Evolutionary conservation across 2,329 filamentous ascomycete species (phyloP).

Genomic region (Teratosphaeria epicoccoides): DNA sequence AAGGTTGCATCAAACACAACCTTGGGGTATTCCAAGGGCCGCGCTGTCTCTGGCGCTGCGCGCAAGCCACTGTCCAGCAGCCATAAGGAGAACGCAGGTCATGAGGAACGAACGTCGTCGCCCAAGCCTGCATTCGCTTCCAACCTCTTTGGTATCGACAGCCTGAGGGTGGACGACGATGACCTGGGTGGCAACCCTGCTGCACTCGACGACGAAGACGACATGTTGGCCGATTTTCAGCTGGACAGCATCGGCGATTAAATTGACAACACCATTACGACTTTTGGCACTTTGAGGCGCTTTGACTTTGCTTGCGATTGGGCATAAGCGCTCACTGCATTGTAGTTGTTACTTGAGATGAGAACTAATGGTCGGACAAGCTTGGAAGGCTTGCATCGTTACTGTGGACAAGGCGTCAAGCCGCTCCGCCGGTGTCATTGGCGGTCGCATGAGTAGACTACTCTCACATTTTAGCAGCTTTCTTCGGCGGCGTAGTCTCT

Average conservation of each 20-base stretch:
- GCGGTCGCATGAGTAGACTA: not conserved
- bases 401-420: not conserved
- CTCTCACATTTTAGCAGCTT: not conserved
- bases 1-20: conserved; percentile 66
- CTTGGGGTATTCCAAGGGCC: conserved; percentile 73
- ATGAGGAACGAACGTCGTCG: not conserved
- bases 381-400: no score
- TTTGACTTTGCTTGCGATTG: not conserved
- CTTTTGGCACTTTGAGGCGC: not conserved
- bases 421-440: not conserved
- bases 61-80: conserved; percentile 17
- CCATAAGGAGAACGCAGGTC: conserved; percentile 1
- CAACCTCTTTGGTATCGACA: not conserved
- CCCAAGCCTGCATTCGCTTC: not conserved
- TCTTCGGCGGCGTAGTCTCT: conserved; percentile 9
- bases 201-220: not conserved
- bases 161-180: not conserved
- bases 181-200: not conserved
- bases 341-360: not conserved
- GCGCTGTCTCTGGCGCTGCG: conserved; percentile 39
- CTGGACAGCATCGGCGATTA: not conserved
- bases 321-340: not conserved
- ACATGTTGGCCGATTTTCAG: not conserved
- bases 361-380: not conserved
- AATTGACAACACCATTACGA: not conserved